Base-by-base conservation (phyloP, 2,329 filamentous ascomycete genomes). In the Macrophomina tecta region DNA sequence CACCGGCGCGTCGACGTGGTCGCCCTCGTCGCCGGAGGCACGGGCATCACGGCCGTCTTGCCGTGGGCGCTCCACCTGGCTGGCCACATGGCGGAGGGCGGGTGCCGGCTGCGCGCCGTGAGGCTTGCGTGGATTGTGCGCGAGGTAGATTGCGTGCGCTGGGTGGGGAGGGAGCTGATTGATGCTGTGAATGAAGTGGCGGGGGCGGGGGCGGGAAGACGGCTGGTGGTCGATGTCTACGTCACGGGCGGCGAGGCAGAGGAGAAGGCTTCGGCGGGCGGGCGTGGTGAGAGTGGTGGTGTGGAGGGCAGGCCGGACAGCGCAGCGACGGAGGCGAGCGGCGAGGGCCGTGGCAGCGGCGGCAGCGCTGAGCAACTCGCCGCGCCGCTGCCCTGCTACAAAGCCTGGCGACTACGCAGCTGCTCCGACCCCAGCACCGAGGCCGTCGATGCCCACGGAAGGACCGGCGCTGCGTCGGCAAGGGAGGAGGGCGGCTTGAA, bases 61-160 rank as follows among this genome's bases (percentile, higher is more conserved):
- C 69, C 71, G 8, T 70, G 67, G 68, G 53, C 69, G 4, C 46
- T 70, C 4, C 58, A 68, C 60, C 63, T 72, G 16, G 32, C 67
- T 7, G 48, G 61, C 9, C 64, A 67, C 14, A 62, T 69, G 42
- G 23, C 23, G 23, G 23, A 23, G 23, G 23, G 23, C 23, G 40
- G 28, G 58, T 36, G 23, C 23, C 48, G 40, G 3, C 65, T 69
- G 23, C 36, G 61, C 7, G 34, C 34, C 14, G 63, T 72, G 18
- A 64, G 68, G 40, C 65, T 71, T 12, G 65, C 70, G 8, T 71
- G 70, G 70, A 55, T 68, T 1, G 56, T 71, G 23, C 64, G 70
- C n/a, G 45, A 58, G 23, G 63, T 28, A 8, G 65, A 63, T 4
- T 70, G 67, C 46, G 5, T 68, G n/a, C 2, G 34, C 3, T 71